Evolutionary conservation across 176 grass and related monocot genomes (phyloP), one percentile per base, ranked within the genome.

Genomic region (Hordeum marinum): DNA sequence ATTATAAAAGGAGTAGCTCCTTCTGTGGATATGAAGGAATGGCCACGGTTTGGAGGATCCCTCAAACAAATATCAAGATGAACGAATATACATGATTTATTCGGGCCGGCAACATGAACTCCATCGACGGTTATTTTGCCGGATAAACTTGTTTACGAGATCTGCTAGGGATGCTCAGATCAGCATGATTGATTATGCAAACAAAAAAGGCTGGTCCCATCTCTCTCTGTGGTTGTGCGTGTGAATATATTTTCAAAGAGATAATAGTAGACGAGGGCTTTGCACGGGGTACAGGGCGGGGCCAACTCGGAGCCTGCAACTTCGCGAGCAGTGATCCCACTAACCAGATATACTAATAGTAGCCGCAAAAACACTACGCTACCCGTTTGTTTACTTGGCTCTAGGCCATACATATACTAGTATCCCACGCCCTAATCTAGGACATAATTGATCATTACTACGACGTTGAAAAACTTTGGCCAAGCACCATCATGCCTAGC

Each of bases 311-410:
- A 8, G 67, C 70, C 4, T 37, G 88, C 72, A 78, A 78, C 41
- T 46, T 46, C 6, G 23, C 23, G 3, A 1, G 50, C 7, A 73
- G 40, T 24, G 25, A 45, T 12, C 37, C n/a, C 69, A 45, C 69
- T 45, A 70, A 76, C 46, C 70, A 27, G 77, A 17, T 63, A 63
- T 63, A 17, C 17, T 2, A 18, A 52, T 18, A 32, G 12, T 64
- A 71, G 54, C 63, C 78, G 36, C 41, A 78, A 72, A 65, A 82
- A 86, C 84, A 86, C 42, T 42, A 72, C 41, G 73, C 73, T 42
- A 66, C 15, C 18, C 45, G 4, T 45, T 90, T 79, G 73, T 90
- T 90, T 86, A 86, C 79, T 52, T 42, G 24, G 9, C 66, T 86
- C 88, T 55, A 89, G 67, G 57, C 62, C 13, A 3, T 15, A 48